These are phyloP conservation scores for Zygotorulaspora chibaensis DNA, from an alignment of 805 yeast genomes.

Conservation along the genomic window DNA sequence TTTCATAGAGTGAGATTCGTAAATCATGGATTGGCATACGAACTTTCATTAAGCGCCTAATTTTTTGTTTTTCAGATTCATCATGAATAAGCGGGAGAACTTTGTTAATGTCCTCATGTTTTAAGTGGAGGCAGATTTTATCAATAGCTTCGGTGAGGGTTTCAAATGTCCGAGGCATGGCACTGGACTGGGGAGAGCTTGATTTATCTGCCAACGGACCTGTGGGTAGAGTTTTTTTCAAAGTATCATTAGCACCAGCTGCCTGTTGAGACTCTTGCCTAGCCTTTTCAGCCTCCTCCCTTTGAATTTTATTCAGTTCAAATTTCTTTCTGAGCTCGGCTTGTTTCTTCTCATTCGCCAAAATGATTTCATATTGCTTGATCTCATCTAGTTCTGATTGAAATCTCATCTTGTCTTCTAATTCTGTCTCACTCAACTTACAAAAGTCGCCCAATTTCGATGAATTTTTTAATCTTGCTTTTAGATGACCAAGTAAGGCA, in stretches of 20 bases:
- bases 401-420: constrained; percentile 5
- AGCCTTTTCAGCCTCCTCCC: constrained; percentile 10
- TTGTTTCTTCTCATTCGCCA: constrained; percentile 26
- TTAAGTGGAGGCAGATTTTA: constrained; percentile 17
- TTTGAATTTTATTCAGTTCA: constrained; percentile 20
- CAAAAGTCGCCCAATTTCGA: constrained; percentile 55
- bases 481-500: constrained; percentile 64
- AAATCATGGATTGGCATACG: constrained; percentile 12
- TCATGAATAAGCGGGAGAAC: constrained; percentile 17
- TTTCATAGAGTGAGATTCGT: constrained; percentile 7
- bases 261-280: constrained; percentile 6
- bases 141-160: constrained; percentile 22
- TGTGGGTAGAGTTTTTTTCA: constrained; percentile 4
- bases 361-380: constrained; percentile 14
- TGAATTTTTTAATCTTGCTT: constrained; percentile 50
- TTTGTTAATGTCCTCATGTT: constrained; percentile 14
- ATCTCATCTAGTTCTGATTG: constrained; percentile 23
- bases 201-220: constrained; percentile 6
- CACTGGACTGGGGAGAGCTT: background rate
- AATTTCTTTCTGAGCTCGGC: constrained; percentile 20
- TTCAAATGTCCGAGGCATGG: constrained; percentile 14
- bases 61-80: constrained; percentile 6
- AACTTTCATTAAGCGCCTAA: constrained; percentile 8
- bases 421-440: constrained; percentile 34
- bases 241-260: background rate